These are phyloP conservation scores for Ceratobasidium sp. DNA, from an alignment of 1,284 basidiomycete genomes.

Conservation along the genomic window DNA sequence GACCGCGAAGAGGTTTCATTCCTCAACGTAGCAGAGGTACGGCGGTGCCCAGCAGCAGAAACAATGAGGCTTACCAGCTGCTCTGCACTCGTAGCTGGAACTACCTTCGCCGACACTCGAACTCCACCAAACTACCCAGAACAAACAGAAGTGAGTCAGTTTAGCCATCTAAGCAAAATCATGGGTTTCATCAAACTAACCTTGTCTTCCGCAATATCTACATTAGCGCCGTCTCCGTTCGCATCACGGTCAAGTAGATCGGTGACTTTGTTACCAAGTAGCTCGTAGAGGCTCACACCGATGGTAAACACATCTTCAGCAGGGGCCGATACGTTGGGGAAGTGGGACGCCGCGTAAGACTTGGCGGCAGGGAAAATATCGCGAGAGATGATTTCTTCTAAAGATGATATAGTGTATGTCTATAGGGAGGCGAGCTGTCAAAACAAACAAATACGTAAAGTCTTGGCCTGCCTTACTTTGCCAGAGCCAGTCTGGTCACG, in stretches of 20 bases:
- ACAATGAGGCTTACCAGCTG: constrained; percentile 22
- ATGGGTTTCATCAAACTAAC: background rate
- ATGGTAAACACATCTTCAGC: constrained; percentile 28
- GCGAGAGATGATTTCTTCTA: constrained; percentile 41
- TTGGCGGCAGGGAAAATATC: constrained; percentile 27
- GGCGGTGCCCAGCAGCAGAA: constrained; percentile 52
- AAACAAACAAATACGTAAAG: background rate
- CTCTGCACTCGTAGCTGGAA: constrained; percentile 14
- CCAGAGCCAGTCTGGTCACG: constrained; percentile 31
- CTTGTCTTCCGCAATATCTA: constrained; percentile 42
- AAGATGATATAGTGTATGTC: constrained; percentile 43
- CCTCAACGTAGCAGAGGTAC: constrained; percentile 55
- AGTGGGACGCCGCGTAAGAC: constrained; percentile 27
- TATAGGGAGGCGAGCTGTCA: background rate
- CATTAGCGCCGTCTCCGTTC: constrained; percentile 22
- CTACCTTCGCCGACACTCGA: constrained; percentile 34
- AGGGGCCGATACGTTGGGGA: constrained; percentile 14
- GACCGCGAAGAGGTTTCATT: constrained; percentile 50
- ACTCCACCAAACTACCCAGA: constrained; percentile 25
- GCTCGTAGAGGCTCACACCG: constrained; percentile 39
- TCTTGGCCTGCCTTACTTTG: constrained; percentile 6
- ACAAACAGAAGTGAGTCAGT: background rate
- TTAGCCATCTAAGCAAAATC: too few relatives aligned
- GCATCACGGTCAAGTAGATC: constrained; percentile 33
- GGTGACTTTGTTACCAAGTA: constrained; percentile 37